A percentile compares a stretch with the other conserved stretches of the same genome.
These are phyloP conservation scores for Diplodia seriata DNA, from an alignment of 2,329 filamentous ascomycete genomes.

Conservation along the genomic window DNA sequence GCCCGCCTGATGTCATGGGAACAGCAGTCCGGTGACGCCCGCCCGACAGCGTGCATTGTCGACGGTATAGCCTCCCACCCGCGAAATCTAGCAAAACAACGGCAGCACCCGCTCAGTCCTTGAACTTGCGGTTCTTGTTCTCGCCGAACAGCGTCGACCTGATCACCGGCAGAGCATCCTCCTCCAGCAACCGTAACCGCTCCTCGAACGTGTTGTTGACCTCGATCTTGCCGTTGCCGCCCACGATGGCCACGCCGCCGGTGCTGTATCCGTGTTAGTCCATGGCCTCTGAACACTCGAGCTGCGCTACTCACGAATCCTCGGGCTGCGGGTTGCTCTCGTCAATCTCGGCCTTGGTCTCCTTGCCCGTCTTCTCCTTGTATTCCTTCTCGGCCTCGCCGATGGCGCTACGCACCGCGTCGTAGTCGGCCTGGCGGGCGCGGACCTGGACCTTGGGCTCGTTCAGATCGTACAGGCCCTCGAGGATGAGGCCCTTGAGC, in stretches of 20 bases:
- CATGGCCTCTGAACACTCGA: background rate
- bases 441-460: constrained; percentile 79
- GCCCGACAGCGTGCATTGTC: background rate
- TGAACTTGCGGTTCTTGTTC: constrained; percentile 96
- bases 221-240: constrained; percentile 89
- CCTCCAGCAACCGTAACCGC: constrained; percentile 82
- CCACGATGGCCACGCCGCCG: constrained; percentile 81
- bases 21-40: constrained; percentile 10
- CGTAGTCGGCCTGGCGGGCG: constrained; percentile 80
- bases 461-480: constrained; percentile 86
- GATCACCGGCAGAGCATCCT: constrained; percentile 82
- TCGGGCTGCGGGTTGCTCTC: constrained; percentile 81
- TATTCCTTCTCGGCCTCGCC: constrained; percentile 80
- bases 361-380: constrained; percentile 76
- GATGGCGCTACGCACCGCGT: constrained; percentile 77
- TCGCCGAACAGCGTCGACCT: constrained; percentile 88
- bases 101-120: constrained; percentile 63
- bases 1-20: constrained; percentile 26
- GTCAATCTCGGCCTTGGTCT: constrained; percentile 74
- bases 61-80: background rate
- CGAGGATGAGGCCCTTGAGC: constrained; percentile 81
- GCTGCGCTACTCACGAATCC: constrained; percentile 70
- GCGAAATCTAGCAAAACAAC: background rate
- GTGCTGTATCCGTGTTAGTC: constrained; percentile 62
- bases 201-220: constrained; percentile 99